These are phyloP conservation scores for Myxozyma lipomycoides DNA, from an alignment of 805 yeast genomes.

Conservation along the genomic window DNA sequence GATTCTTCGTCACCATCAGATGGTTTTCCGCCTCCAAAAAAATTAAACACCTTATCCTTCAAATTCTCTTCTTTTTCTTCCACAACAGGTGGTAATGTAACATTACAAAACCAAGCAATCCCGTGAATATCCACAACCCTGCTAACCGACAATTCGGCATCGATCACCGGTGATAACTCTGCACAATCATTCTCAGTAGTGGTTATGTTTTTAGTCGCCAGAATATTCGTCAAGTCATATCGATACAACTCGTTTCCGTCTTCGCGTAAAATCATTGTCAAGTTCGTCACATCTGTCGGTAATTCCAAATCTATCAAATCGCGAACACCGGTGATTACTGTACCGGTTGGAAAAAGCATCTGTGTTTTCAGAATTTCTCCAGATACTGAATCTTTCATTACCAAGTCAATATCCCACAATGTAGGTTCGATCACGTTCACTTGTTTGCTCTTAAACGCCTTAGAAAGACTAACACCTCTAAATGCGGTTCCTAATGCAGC, in stretches of 20 bases:
- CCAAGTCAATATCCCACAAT: constrained; percentile 46
- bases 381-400: constrained; percentile 29
- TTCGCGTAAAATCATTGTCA: constrained; percentile 15
- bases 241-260: constrained; percentile 4
- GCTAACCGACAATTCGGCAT: constrained; percentile 20
- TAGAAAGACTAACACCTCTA: constrained; percentile 71
- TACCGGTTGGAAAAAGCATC: constrained; percentile 49
- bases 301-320: neutral
- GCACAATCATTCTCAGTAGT: constrained; percentile 15
- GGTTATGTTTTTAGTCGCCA: constrained; percentile 9
- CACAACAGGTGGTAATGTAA: constrained; percentile 28
- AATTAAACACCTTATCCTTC: constrained; percentile 26
- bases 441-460: constrained; percentile 60
- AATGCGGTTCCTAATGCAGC: constrained; percentile 86
- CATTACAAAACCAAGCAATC: constrained; percentile 15
- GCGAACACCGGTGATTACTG: constrained; percentile 33
- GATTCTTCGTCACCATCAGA: constrained; percentile 7
- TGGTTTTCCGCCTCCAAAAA: constrained; percentile 12
- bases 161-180: constrained; percentile 11
- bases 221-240: constrained; percentile 12
- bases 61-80: constrained; percentile 33
- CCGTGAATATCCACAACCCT: constrained; percentile 15
- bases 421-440: constrained; percentile 57
- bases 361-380: constrained; percentile 28
- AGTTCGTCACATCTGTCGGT: constrained; percentile 8